Conservation (phyloP, 805 yeast species). For the Hemisphaericaspora nanyangensis region DNA sequence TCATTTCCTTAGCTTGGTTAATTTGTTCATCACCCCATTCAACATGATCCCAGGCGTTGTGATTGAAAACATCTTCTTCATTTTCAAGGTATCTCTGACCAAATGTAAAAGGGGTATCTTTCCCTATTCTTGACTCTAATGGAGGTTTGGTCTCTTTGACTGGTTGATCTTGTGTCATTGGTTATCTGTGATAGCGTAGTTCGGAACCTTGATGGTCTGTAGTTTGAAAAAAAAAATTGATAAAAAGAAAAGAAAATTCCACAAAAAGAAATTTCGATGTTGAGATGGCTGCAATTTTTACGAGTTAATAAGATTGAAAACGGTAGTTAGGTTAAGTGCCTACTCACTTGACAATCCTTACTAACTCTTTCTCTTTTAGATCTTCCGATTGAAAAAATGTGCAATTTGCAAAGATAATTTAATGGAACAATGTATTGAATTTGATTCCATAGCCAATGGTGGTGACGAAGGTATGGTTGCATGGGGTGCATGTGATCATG, state of each 20-base stretch:
- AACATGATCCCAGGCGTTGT: constrained; percentile 96
- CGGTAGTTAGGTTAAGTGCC: too few relatives aligned
- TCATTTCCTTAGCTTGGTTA: constrained; percentile 67
- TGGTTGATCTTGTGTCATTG: constrained; percentile 5
- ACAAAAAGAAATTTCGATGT: constrained; percentile 1
- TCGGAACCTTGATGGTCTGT: too few relatives aligned
- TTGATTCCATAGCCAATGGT: too few relatives aligned
- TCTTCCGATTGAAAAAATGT: too few relatives aligned
- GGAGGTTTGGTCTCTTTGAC: constrained; percentile 37
- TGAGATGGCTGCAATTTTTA: too few relatives aligned
- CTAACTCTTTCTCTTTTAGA: too few relatives aligned
- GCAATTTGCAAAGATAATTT: too few relatives aligned
- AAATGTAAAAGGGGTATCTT: constrained; percentile 86
- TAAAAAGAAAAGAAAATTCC: constrained; percentile 1
- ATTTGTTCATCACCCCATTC: constrained; percentile 95
- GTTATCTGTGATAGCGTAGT: background rate
- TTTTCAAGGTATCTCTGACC: constrained; percentile 78
- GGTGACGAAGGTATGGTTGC: too few relatives aligned
- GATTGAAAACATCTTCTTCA: constrained; percentile 81
- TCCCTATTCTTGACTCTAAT: constrained; percentile 61
- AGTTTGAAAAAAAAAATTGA: background rate
- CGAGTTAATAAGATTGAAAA: too few relatives aligned
- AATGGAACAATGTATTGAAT: too few relatives aligned
- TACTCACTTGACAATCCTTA: too few relatives aligned
- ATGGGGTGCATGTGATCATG: too few relatives aligned